These are phyloP conservation scores for Monosporozyma aquatica DNA, from an alignment of 805 yeast genomes.

Conservation along the genomic window DNA sequence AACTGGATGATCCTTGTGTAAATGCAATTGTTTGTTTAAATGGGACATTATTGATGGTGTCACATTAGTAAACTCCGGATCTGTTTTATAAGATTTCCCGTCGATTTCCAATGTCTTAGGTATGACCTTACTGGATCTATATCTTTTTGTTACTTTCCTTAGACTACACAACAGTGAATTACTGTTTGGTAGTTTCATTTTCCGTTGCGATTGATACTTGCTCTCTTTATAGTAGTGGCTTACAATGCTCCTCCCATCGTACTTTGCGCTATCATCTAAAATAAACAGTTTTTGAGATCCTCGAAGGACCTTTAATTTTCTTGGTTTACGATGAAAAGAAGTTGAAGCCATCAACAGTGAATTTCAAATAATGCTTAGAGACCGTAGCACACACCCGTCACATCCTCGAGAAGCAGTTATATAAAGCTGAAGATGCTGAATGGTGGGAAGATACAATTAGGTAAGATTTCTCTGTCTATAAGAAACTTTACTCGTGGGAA, in stretches of 20 bases:
- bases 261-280: too few species aligned
- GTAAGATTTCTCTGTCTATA: neutral
- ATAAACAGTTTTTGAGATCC: too few species aligned
- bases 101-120: slow-evolving; percentile 27
- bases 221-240: too few species aligned
- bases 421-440: neutral
- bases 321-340: too few species aligned
- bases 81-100: slow-evolving; percentile 47
- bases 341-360: too few species aligned
- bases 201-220: neutral
- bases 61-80: slow-evolving; percentile 72
- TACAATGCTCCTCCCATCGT: too few species aligned
- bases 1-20: slow-evolving; percentile 72
- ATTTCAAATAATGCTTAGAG: too few species aligned
- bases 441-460: neutral
- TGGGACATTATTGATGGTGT: slow-evolving; percentile 62
- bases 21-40: slow-evolving; percentile 66
- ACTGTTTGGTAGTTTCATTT: neutral
- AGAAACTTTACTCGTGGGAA: slow-evolving; percentile 1
- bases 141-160: neutral
- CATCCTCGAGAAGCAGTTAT: too few species aligned
- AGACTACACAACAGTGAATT: neutral
- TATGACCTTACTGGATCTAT: neutral
- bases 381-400: too few species aligned
- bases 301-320: neutral